Conservation (phyloP, 2,329 filamentous ascomycete species). For the Orbilia oligospora region DNA sequence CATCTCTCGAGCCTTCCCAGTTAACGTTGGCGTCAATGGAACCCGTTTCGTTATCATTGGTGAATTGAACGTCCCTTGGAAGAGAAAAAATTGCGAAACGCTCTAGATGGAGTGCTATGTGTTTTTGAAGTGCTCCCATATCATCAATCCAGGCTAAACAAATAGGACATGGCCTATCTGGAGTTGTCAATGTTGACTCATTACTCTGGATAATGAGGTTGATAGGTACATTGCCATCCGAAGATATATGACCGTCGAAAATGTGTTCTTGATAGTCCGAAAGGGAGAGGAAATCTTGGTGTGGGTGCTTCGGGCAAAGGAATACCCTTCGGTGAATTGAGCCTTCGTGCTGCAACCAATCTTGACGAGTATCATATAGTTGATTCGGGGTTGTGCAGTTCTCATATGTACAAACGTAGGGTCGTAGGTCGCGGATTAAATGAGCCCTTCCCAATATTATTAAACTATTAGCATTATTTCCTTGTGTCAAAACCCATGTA, state of each 20-base stretch:
- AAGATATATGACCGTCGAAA: constrained; percentile 21
- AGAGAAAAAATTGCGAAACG: constrained; percentile 48
- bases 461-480: too few species aligned
- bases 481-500: too few species aligned
- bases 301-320: constrained; percentile 37
- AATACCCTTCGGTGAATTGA: constrained; percentile 42
- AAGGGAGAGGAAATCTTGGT: constrained; percentile 10
- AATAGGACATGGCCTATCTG: constrained; percentile 46
- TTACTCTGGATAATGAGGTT: constrained; percentile 32
- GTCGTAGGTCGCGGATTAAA: constrained; percentile 48
- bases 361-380: constrained; percentile 49
- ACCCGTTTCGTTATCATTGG: constrained; percentile 17
- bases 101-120: constrained; percentile 48
- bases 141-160: constrained; percentile 28
- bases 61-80: constrained; percentile 20
- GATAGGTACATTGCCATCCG: not conserved
- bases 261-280: constrained; percentile 37
- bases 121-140: constrained; percentile 42
- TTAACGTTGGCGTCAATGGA: constrained; percentile 20
- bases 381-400: constrained; percentile 53
- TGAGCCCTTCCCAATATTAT: too few species aligned
- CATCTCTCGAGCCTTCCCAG: constrained; percentile 41
- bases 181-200: constrained; percentile 39
- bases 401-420: constrained; percentile 54
- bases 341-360: constrained; percentile 50